Evolutionary conservation across 192 early-diverging fungal species (phyloP), one percentile per base, ranked within the genome.

Genomic region (Podila epigama): DNA sequence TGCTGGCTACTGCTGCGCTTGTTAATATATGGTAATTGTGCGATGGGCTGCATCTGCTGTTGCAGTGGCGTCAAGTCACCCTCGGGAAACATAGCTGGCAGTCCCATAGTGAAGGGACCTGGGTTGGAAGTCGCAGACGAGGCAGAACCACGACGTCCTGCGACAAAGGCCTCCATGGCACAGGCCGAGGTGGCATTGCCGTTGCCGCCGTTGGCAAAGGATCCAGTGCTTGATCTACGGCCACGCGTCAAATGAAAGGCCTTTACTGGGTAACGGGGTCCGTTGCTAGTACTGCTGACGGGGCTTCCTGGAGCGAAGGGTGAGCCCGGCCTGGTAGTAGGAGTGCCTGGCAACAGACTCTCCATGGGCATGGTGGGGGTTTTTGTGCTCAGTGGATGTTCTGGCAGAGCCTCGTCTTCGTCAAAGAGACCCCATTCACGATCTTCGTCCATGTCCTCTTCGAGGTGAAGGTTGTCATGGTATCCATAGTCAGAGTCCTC

Each of bases 371-470:
- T 22, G 9, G 7, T 48, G n/a, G 44, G 28, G 40, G 60, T 41
- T 35, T 58, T 13, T 34, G 51, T 5, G 35, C 15, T 29, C 4
- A 33, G 27, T 36, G 40, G 8, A 5, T 27, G 7, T 35, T 70
- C 64, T 28, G 61, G 37, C 0, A 59, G 22, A 10, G 48, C 36
- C 10, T 67, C 59, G 50, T 77, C 73, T n/a, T 77, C 73, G 31
- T 77, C 73, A 54, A 51, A 63, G 25, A 64, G 65, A 29, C 73
- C 73, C 73, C 73, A 77, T 42, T 77, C 73, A 8, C 66, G 27
- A 39, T 77, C 73, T 20, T 77, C 73, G 36, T 77, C 73, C 66
- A 77, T 68, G 3, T 77, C 66, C 1, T 59, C 59, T 33, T 68
- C 73, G 29, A 18, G 57, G n/a, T 37, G 31, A 6, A 44, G 42